Base-by-base conservation (phyloP, 305 asterid genomes). In the Rubia tinctorum region DNA sequence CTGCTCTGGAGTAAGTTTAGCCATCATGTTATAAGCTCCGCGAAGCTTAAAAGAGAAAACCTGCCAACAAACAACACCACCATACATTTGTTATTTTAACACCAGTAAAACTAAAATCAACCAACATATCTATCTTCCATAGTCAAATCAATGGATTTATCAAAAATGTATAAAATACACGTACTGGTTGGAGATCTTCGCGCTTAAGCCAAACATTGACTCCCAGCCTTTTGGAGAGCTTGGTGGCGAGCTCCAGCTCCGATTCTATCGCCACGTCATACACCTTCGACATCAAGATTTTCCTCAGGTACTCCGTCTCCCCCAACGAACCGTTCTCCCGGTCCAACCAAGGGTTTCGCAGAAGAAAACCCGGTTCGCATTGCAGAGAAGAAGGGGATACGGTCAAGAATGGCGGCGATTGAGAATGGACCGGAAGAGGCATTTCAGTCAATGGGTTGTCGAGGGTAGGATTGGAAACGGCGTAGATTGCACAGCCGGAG, bases 21-120 rank as follows among this genome's bases (percentile, higher is more conserved):
- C 96, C 98, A 93, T 93, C 98, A 93, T 93, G 78, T 93, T 91
- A 77, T 93, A 93, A 58, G 98, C 98, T 43, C 98, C 98, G 73
- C 98, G 88, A 75, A 93, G 88, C 87, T 93, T 93, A 86, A 93
- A 93, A 13, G 98, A 93, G 84, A 82, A 89, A 71, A 86, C 98
- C 95, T 84, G 85, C 86, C 65, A 76, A 59, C 20, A 53, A 71
- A 68, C 15, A 53, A 61, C 63, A 68, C n/a, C 59, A 17, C 70
- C 12, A n/a, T 17, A 47, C 20, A 63, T 20, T 15, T 62, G 67
- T 30, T 68, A 64, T 22, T 42, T 45, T 55, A 17, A 47, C 43
- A 45, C 6, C 11, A 71, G 8, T 56, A 17, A n/a, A 37, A 30
- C 23, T 23, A 14, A 15, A 18, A 15, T 27, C 63, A 75, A 25